These are phyloP conservation scores for Glomus cerebriforme DNA, from an alignment of 192 early-diverging fungal genomes.

Conservation along the genomic window DNA sequence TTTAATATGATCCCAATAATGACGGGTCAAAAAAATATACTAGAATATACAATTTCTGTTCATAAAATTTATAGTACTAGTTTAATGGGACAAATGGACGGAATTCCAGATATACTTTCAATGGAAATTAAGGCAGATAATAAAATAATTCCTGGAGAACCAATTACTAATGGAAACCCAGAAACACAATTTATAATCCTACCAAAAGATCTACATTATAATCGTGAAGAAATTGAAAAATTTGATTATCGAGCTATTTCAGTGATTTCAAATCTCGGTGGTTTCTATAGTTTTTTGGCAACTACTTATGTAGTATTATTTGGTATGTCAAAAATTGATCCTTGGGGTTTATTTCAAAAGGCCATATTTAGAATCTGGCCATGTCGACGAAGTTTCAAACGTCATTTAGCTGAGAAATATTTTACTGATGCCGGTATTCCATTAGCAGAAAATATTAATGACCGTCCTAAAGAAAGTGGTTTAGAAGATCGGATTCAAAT, in stretches of 20 bases:
- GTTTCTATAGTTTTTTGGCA: neutral
- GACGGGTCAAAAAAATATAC: neutral
- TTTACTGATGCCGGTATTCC: slow-evolving; percentile 2
- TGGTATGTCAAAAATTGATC: slow-evolving; percentile 1
- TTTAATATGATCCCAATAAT: neutral
- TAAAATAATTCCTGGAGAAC: neutral
- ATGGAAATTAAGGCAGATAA: neutral
- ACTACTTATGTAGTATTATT: neutral
- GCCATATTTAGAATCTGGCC: neutral
- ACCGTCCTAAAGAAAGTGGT: neutral
- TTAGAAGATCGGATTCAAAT: neutral
- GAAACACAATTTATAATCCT: neutral
- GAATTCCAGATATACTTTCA: neutral
- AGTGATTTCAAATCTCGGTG: neutral
- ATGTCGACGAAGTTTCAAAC: slow-evolving; percentile 12
- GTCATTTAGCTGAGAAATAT: slow-evolving; percentile 5
- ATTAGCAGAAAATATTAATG: neutral
- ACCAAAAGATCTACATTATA: neutral
- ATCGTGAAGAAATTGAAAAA: neutral
- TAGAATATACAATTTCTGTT: neutral
- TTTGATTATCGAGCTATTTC: neutral
- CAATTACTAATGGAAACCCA: no score
- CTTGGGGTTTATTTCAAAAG: slow-evolving; percentile 3
- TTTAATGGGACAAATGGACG: neutral
- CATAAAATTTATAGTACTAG: neutral